These are phyloP conservation scores for Dillenia turbinata DNA, from an alignment of 164 flowering plant species.

Conservation along the genomic window DNA sequence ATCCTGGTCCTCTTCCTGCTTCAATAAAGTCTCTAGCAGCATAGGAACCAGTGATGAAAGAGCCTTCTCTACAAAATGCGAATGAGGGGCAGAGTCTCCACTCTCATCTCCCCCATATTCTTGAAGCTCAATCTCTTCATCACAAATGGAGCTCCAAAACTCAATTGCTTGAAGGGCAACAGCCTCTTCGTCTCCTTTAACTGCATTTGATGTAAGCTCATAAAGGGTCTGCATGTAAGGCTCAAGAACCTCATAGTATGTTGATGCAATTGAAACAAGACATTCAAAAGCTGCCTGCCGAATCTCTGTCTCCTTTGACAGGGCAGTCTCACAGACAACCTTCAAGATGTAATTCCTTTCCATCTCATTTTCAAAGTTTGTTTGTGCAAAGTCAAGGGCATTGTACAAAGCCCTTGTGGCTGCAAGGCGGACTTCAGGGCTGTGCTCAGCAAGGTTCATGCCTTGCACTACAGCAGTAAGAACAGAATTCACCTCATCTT, in stretches of 20 bases:
- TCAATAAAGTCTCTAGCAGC: slow-evolving; percentile 67
- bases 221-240: slow-evolving; percentile 75
- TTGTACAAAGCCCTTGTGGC: slow-evolving; percentile 70
- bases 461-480: slow-evolving; percentile 91
- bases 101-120: slow-evolving; percentile 40
- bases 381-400: slow-evolving; percentile 81
- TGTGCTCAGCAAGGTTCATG: slow-evolving; percentile 56
- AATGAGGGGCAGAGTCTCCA: slow-evolving; percentile 52
- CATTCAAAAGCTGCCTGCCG: slow-evolving; percentile 84
- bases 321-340: slow-evolving; percentile 68
- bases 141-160: slow-evolving; percentile 88
- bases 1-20: slow-evolving; percentile 88
- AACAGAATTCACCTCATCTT: slow-evolving; percentile 73
- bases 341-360: slow-evolving; percentile 81
- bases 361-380: slow-evolving; percentile 81
- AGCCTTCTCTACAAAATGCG: slow-evolving; percentile 69
- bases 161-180: slow-evolving; percentile 89
- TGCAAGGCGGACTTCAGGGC: slow-evolving; percentile 70
- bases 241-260: slow-evolving; percentile 64
- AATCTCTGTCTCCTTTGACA: slow-evolving; percentile 53
- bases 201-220: slow-evolving; percentile 71
- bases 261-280: slow-evolving; percentile 72
- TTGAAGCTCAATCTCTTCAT: slow-evolving; percentile 74
- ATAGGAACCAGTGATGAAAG: slow-evolving; percentile 58
- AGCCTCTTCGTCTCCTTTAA: slow-evolving; percentile 66